Base-by-base conservation (phyloP, 805 yeast species). In the Candida loeiensis region DNA sequence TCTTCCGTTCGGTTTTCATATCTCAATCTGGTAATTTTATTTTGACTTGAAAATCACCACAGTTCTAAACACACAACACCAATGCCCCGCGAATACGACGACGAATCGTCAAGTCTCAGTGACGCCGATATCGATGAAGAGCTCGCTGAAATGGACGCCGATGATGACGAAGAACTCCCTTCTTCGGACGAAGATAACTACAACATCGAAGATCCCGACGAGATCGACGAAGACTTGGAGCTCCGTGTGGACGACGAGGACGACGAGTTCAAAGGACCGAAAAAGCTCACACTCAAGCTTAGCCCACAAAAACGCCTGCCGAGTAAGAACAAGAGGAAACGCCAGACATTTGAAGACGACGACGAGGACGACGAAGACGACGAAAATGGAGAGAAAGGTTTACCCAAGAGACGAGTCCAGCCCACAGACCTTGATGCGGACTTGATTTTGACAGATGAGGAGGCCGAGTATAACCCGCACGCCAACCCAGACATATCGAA, bases 401-500 rank as follows among this genome's bases (percentile, higher is more conserved):
- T 33, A 11, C 50, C 51, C 7, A 45, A 45, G 29, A 36, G 49
- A 6, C 40, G 45, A 39, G 34, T 43, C n/a, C 54, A 52, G 34
- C 63, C 65, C 4, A 54, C 56, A n/a, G 66, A 61, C 17, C 41
- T 63, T 22, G 68, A 63, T 39, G 64, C 54, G 4, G 71, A 65
- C 33, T 49, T 65, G 29, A 47, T 63, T 4, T 55, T 64, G 30
- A 61, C 69, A 1, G 73, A 69, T 40, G 69, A 65, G 36, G 77
- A 69, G 40, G 63, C 66, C 5, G 74, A 68, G 36, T 71, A 69
- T 45, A 66, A 66, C 33, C 71, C 75, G 2, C 51, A 55, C 16
- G 61, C 57, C 14, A 61, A 65, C 24, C 64, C 66, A 9, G 79
- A 76, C 49, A 43, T 68, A 15, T 56, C 74, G 13, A 66, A 71